Conservation (phyloP, 192 early-diverging fungal species). For the Coemansia sp. region DNA sequence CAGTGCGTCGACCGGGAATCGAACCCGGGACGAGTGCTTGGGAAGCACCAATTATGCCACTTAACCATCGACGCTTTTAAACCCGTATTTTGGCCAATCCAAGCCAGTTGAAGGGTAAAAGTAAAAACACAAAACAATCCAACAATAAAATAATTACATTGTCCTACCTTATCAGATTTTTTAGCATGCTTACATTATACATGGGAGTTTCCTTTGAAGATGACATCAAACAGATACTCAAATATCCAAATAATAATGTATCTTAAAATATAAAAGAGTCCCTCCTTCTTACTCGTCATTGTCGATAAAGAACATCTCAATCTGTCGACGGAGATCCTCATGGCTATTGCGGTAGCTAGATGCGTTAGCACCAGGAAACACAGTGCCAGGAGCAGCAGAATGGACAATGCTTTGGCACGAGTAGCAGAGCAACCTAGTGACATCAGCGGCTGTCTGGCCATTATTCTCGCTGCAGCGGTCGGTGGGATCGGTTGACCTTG, state of each 20-base stretch:
- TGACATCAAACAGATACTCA: neutral
- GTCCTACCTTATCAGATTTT: too few relatives aligned
- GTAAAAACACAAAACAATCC: neutral
- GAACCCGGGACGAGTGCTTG: conserved; percentile 82
- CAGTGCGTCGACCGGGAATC: conserved; percentile 72
- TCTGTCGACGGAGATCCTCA: conserved; percentile 59
- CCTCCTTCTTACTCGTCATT: conserved; percentile 44
- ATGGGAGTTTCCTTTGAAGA: too few relatives aligned
- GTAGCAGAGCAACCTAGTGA: conserved; percentile 33
- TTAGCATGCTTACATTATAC: too few relatives aligned
- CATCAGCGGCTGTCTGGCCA: conserved; percentile 9
- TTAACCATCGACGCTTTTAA: conserved; percentile 58
- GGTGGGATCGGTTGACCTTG: neutral
- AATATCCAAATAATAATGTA: neutral
- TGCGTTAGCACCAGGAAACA: conserved; percentile 15
- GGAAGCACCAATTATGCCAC: conserved; percentile 79
- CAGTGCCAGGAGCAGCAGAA: conserved; percentile 22
- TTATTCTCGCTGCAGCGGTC: neutral
- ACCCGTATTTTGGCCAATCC: neutral
- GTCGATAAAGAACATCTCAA: conserved; percentile 66
- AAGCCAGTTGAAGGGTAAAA: neutral
- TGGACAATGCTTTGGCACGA: conserved; percentile 40
- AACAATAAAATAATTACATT: too few relatives aligned
- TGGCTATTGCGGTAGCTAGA: conserved; percentile 6
- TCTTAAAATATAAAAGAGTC: too few relatives aligned